These are phyloP conservation scores for Coniophora puteana DNA, from an alignment of 1,284 basidiomycete species.

Conservation along the genomic window DNA sequence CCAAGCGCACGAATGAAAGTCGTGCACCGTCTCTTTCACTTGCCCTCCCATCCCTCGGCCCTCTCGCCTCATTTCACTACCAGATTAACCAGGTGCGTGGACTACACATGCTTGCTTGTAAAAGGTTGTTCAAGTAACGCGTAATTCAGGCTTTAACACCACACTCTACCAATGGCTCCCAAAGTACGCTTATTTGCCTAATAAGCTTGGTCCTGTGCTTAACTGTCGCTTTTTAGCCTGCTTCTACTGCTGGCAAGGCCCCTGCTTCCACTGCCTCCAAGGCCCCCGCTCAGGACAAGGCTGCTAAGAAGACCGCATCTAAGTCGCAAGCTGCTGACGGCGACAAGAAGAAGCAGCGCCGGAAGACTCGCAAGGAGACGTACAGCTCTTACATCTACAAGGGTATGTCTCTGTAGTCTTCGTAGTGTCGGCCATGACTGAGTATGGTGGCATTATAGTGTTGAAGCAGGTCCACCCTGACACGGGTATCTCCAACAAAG, in stretches of 20 bases:
- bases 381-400: slow-evolving; percentile 73
- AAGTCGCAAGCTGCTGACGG: slow-evolving; percentile 38
- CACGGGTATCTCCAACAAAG: slow-evolving; percentile 77
- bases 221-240: slow-evolving; percentile 33
- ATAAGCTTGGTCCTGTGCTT: slow-evolving; percentile 15
- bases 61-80: slow-evolving; percentile 12
- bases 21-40: slow-evolving; percentile 24
- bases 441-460: slow-evolving; percentile 28
- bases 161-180: slow-evolving; percentile 25
- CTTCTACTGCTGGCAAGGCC: slow-evolving; percentile 45
- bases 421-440: slow-evolving; percentile 4
- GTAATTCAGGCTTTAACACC: slow-evolving; percentile 20
- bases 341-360: slow-evolving; percentile 58
- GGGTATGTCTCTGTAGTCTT: slow-evolving; percentile 31
- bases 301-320: slow-evolving; percentile 50
- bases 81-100: slow-evolving; percentile 23
- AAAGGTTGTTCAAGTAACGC: slow-evolving; percentile 2
- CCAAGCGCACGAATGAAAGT: slow-evolving; percentile 19
- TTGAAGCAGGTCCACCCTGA: slow-evolving; percentile 74
- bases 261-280: slow-evolving; percentile 53
- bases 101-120: slow-evolving; percentile 1
- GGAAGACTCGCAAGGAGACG: slow-evolving; percentile 61
- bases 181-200: slow-evolving; percentile 19
- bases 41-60: slow-evolving; percentile 24
- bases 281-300: slow-evolving; percentile 48